Evolutionary conservation across 495 filamentous ascomycete species (phyloP), one percentile per base, ranked within the genome.

Genomic region (Neurospora tetrasperma): DNA sequence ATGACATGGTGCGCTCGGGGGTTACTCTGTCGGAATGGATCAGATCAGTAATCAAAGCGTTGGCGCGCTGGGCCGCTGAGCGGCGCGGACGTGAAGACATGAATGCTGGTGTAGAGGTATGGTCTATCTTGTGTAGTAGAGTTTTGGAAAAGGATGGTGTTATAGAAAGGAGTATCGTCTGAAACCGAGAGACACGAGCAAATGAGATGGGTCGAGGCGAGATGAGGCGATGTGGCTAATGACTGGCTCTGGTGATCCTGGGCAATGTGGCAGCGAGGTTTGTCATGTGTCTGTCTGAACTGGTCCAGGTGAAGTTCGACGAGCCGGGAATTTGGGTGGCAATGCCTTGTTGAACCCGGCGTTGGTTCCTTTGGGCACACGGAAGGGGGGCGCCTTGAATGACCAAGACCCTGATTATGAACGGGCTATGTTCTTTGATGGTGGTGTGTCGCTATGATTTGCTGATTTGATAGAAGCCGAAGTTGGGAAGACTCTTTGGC

Each of bases 21-120:
- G 70, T 81, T 35, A 71, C 76, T 73, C 80, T 78, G 76, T 87
- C 85, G 80, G 83, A 84, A 72, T 84, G 83, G 75, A 83, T 83
- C 76, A 86, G 79, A 81, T 86, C 83, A 84, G 84, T 85, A 69
- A 86, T 86, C 74, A 82, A 82, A n/a, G 74, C 79, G 40, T 78
- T 84, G 72, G 84, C 84, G 77, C 82, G 82, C 78, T 85, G 83
- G 75, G 84, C 84, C 31, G 84, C 82, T 69, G 82, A 84, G 76
- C 84, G 85, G 73, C 82, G 82, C 43, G 81, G 84, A 69, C 79
- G 83, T 35, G 83, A 81, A 54, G 79, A 79, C 81, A 84, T 86
- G 79, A 70, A n/a, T 75, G 68, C 38, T 43, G 42, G 16, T 8
- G 71, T 46, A 18, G 2, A 31, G 48, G 42, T 69, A 10, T 70